Evolutionary conservation across 2,329 filamentous ascomycete genomes (phyloP), one percentile per base, ranked within the genome.

Genomic region (Plectosphaerella cucumerina): DNA sequence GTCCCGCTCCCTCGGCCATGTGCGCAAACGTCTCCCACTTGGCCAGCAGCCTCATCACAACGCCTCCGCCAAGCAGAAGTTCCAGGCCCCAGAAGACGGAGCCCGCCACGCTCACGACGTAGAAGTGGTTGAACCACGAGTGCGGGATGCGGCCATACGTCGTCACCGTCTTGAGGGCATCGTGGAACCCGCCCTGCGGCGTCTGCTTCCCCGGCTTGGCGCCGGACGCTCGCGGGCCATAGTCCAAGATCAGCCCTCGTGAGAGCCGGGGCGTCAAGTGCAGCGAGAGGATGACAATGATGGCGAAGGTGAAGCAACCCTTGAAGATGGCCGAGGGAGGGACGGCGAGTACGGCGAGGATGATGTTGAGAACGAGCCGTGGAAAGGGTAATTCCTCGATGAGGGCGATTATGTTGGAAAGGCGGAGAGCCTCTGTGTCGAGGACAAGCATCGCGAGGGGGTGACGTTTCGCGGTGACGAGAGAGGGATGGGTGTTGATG

Each of bases 121-220:
- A 97, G 71, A 96, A 97, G 60, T 94, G 88, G 42, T 78, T 80
- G 68, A 97, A 97, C 85, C 89, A 97, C 55, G 80, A 80, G 70
- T 97, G 94, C 20, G 93, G 91, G 34, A 97, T 86, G 63, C 82
- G 81, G 58, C 70, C 70, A 43, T 69, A 56, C 2, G 71, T 68
- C 4, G 72, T 70, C 52, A 56, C 55, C 5, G 52, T 47, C 43
- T 51, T 53, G 39, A 50, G 34, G 8, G 57, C 11, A 11, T 43
- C n/a, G 26, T 45, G 10, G 5, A 57, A 47, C 35, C 39, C 50
- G 46, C 52, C 50, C 42, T 48, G 33, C 23, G 49, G 46, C 34
- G 42, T 43, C 47, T 49, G 49, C 5, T 18, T 42, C n/a, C 47
- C 9, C 57, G 58, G 37, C 8, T 42, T 31, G 6, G 47, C 17